A percentile compares a stretch with the other conserved stretches of the same genome.
Conservation (phyloP, 106 monocot species). For the Allium fistulosum region DNA sequence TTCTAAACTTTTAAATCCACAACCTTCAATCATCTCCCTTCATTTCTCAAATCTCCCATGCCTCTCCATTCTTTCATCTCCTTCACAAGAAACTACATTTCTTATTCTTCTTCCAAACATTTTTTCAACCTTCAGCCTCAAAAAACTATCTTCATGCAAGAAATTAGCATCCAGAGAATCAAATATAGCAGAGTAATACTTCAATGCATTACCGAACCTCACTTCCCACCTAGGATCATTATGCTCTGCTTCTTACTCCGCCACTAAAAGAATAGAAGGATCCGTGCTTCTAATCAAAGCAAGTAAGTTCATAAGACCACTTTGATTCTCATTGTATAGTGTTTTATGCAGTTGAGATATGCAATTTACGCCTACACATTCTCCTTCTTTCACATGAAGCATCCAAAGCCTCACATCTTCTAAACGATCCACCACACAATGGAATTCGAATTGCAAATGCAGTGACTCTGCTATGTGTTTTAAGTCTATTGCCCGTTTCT, state of each 20-base stretch:
- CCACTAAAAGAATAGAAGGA: conserved; percentile 52
- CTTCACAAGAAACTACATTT: conserved; percentile 54
- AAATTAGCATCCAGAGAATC: conserved; percentile 40
- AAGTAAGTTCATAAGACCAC: conserved; percentile 37
- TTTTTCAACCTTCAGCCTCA: conserved; percentile 67
- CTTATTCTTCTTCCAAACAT: conserved; percentile 81
- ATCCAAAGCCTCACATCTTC: conserved; percentile 97
- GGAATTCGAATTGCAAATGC: conserved; percentile 66
- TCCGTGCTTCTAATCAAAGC: conserved; percentile 58
- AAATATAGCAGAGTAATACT: conserved; percentile 69
- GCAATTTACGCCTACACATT: conserved; percentile 81
- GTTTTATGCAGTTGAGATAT: conserved; percentile 56
- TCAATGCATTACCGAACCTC: conserved; percentile 43
- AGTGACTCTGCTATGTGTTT: conserved; percentile 39
- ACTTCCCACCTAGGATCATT: conserved; percentile 49
- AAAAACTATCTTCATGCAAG: conserved; percentile 25
- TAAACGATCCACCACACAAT: conserved; percentile 63
- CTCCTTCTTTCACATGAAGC: conserved; percentile 83
- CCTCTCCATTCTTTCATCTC: conserved; percentile 48
- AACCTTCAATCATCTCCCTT: conserved; percentile 43
- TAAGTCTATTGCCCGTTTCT: conserved; percentile 58
- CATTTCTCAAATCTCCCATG: conserved; percentile 61
- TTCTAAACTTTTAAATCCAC: conserved; percentile 28
- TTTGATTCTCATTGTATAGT: conserved; percentile 41
- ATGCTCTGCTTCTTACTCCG: conserved; percentile 66